These are phyloP conservation scores for Orbilia blumenaviensis DNA, from an alignment of 2,329 filamentous ascomycete genomes.

Conservation along the genomic window DNA sequence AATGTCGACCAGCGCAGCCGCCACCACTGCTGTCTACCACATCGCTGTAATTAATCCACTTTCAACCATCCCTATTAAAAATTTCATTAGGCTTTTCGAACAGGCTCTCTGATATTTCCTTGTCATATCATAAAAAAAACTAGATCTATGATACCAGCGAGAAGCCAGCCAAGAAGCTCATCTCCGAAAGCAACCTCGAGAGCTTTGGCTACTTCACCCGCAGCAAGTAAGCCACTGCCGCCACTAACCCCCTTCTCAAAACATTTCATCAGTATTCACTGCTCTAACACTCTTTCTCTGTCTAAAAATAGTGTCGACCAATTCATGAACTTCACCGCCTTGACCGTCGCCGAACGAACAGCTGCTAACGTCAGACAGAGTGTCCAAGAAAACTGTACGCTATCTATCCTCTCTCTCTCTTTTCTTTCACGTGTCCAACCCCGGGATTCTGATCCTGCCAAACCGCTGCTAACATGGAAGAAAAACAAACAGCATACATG, in stretches of 20 bases:
- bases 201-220: slow-evolving; percentile 47
- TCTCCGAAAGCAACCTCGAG: slow-evolving; percentile 28
- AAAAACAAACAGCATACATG: slow-evolving; percentile 68
- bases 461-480: neutral
- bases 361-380: slow-evolving; percentile 82
- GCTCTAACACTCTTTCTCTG: neutral
- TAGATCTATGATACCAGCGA: slow-evolving; percentile 39
- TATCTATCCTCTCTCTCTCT: neutral
- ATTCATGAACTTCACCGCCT: slow-evolving; percentile 86
- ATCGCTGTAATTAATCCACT: slow-evolving; percentile 50
- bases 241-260: neutral
- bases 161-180: slow-evolving; percentile 34
- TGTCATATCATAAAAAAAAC: neutral
- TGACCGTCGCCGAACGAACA: slow-evolving; percentile 87
- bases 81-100: too few species aligned
- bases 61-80: too few species aligned
- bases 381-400: slow-evolving; percentile 78
- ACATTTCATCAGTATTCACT: neutral
- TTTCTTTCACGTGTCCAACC: too few species aligned
- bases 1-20: slow-evolving; percentile 29
- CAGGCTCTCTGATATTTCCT: too few species aligned
- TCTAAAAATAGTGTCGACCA: slow-evolving; percentile 67
- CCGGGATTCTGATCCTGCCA: neutral
- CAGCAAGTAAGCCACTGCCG: slow-evolving; percentile 22
- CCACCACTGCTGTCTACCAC: slow-evolving; percentile 44